Evolutionary conservation across 345 rosid species (phyloP).

Genomic region (Eutrema japonicum): DNA sequence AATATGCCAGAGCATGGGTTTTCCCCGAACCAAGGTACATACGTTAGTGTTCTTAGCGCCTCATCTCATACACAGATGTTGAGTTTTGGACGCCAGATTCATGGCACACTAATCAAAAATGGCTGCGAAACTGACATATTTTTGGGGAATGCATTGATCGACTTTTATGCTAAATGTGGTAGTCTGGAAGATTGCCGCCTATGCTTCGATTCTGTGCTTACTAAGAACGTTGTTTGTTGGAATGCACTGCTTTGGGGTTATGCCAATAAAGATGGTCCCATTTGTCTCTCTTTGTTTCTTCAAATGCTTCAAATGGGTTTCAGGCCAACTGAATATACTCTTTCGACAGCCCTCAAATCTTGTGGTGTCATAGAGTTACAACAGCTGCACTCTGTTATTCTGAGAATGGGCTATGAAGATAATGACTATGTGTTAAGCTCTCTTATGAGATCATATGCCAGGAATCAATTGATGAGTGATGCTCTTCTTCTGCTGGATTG

Average conservation of each 20-base stretch:
- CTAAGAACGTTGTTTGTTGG: constrained; percentile 83
- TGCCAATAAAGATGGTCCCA: constrained; percentile 49
- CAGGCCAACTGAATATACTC: constrained; percentile 72
- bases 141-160: constrained; percentile 72
- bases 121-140: constrained; percentile 54
- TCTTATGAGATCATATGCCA: constrained; percentile 70
- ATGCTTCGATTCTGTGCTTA: constrained; percentile 59
- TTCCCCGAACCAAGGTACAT: constrained; percentile 60
- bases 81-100: constrained; percentile 58
- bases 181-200: constrained; percentile 55
- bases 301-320: constrained; percentile 65
- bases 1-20: constrained; percentile 54
- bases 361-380: constrained; percentile 46
- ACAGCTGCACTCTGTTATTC: constrained; percentile 69
- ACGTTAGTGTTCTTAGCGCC: constrained; percentile 53
- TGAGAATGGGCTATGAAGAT: constrained; percentile 67
- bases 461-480: constrained; percentile 56
- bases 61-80: constrained; percentile 48
- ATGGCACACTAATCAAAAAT: constrained; percentile 56
- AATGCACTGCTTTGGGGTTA: constrained; percentile 74
- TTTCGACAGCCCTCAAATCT: constrained; percentile 65
- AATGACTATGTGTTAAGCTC: constrained; percentile 70
- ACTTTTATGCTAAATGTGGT: constrained; percentile 72
- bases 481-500: constrained; percentile 56
- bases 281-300: constrained; percentile 48